A percentile compares a stretch with the other conserved stretches of the same genome.
Conservation (phyloP, 2,329 filamentous ascomycete genomes). For the Aureobasidium sp. region DNA sequence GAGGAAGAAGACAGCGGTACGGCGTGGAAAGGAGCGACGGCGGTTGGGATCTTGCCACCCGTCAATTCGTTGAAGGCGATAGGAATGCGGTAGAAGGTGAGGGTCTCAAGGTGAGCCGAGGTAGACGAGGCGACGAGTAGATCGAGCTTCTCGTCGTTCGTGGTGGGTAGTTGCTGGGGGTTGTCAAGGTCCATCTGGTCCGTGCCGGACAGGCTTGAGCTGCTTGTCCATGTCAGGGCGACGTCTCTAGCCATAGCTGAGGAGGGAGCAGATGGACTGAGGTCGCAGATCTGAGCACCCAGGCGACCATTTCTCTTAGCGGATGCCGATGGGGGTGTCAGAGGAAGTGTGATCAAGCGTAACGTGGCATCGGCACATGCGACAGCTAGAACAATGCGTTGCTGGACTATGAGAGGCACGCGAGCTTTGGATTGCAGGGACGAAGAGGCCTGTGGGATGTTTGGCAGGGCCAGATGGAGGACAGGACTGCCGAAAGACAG, state of each 20-base stretch:
- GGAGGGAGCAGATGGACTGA: constrained; percentile 39
- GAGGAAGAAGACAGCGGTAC: constrained; percentile 42
- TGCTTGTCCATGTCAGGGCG: constrained; percentile 43
- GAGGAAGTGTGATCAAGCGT: constrained; percentile 46
- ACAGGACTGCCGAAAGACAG: constrained; percentile 46
- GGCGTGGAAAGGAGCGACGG: constrained; percentile 37
- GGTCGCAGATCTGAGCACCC: constrained; percentile 40
- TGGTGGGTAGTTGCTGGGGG: background rate
- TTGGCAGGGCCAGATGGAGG: constrained; percentile 43
- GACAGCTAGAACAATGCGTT: constrained; percentile 43
- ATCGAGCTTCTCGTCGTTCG: constrained; percentile 17
- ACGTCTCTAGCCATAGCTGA: constrained; percentile 43
- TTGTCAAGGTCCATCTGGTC: constrained; percentile 8
- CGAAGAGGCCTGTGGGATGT: constrained; percentile 21
- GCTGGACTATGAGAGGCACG: constrained; percentile 29
- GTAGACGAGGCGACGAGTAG: constrained; percentile 29
- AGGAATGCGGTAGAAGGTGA: constrained; percentile 33
- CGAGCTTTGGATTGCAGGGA: background rate
- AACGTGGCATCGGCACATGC: constrained; percentile 50
- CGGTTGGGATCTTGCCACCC: constrained; percentile 27
- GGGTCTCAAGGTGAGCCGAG: constrained; percentile 29
- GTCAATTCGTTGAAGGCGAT: constrained; percentile 22
- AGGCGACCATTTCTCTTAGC: constrained; percentile 25
- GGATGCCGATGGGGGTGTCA: constrained; percentile 41
- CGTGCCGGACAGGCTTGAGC: constrained; percentile 4